Evolutionary conservation across 768 basidiomycete genomes (phyloP), one percentile per base, ranked within the genome.

Genomic region (Leucocoprinus leucothites): DNA sequence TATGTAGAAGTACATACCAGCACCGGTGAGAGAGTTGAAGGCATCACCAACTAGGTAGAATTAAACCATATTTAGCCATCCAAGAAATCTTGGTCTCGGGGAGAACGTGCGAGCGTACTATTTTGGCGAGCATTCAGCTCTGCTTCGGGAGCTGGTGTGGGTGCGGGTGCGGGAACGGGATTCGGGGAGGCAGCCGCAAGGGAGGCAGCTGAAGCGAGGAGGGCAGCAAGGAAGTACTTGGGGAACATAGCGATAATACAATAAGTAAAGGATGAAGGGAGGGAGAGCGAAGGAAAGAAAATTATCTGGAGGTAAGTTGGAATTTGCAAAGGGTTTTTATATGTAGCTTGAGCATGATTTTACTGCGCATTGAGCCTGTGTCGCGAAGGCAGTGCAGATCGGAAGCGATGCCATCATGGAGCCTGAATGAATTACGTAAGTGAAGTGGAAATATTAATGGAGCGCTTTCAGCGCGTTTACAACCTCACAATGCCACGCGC

Each of bases 401-500:
- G 31, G 31, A 31, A 31, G 31, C 31, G 31, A 31, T 31, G 31
- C 11, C 31, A 31, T 31, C 31, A 31, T 31, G 31, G 31, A 31
- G 31, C 31, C n/a, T n/a, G n/a, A n/a, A n/a, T n/a, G n/a, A n/a
- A n/a, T 55, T 55, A 55, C 53, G 47, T 55, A 55, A 55, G 9
- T 19, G 9, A n/a, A 21, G 18, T 14, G 28, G 42, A 52, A 34
- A 21, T 43, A 52, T 52, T 52, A 52, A 53, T 53, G 50, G 50
- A 46, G 18, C 28, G 41, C n/a, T 22, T n/a, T 35, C 41, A 26
- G 18, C 25, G 19, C 22, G 9, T 5, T 4, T 18, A 26, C 18
- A 21, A 19, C 13, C 40, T 49, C 41, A 48, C 53, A 51, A 95
- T 95, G 93, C 89, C 86, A 61, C 84, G 81, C 62, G 85, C 92